Evolutionary conservation across 345 rosid genomes (phyloP), one percentile per base, ranked within the genome.

Genomic region (Cardamine resedifolia): DNA sequence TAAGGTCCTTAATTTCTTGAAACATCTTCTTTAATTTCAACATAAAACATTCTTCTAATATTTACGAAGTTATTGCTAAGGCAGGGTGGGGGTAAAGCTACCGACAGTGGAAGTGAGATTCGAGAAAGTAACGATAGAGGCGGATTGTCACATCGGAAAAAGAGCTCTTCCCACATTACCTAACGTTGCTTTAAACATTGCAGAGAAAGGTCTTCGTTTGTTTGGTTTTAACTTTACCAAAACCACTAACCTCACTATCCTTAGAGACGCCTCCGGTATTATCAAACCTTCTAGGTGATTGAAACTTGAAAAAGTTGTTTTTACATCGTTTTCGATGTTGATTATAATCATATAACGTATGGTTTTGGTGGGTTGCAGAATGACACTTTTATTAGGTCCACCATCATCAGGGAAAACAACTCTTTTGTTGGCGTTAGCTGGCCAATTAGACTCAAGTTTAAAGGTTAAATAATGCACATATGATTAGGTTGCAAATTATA

Each of bases 351-450:
- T 47, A 34, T 48, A 62, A 55, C 5, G 16, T 45, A 26, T 44
- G 24, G 20, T 56, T 61, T 56, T 75, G 50, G 71, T 70, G 36
- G 75, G 51, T 39, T 52, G 15, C 49, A 91, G 97, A 75, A 87
- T 88, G 92, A 74, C 96, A 18, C 84, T 91, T 8, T 78, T 91
- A 59, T 70, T 88, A 43, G 97, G 97, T 16, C 97, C 97, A 48
- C 97, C 97, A 41, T 91, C 97, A n/a, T 88, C 97, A 3, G 97
- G 97, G 33, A 91, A 91, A 78, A 87, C 96, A 24, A 91, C 88
- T 47, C 85, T 91, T 65, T 77, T 91, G 72, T 58, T 91, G 23
- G 97, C 97, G n/a, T 64, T 91, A 47, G 90, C 96, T 0, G 96
- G 97, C 52, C 89, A 84, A 69, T 77, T 94, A 75, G 96, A 94